Evolutionary conservation across 331 rosid genomes (phyloP), one percentile per base, ranked within the genome.

Genomic region (Malus hybrid): DNA sequence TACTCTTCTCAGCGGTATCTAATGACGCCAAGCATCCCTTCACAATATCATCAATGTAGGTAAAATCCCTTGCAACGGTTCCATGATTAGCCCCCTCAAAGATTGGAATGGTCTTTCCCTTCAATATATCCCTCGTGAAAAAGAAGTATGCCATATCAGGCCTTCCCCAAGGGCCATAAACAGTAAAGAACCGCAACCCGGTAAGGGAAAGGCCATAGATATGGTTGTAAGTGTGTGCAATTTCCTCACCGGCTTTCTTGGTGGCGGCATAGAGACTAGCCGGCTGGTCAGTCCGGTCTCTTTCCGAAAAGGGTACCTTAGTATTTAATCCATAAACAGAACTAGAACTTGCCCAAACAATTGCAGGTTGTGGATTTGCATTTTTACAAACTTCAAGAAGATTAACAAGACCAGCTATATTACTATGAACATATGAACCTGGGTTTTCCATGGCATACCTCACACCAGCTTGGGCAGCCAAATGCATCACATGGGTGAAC

Each of bases 381-480:
- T 71, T 76, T 60, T 91, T 91, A 78, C 97, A 91, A 42, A 87
- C 90, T 70, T 91, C 97, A 70, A 91, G 91, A 36, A 91, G 86
- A 81, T 81, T 91, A 34, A 91, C 97, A 76, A 91, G 83, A 80
- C 97, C 97, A 81, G 93, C 97, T 71, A 91, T 86, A 46, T 91
- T 91, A 77, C 93, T 91, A 84, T 91, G 97, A 65, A 91, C 93
- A 81, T 91, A 91, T 32, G 96, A 89, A 14, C 90, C 80, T 55
- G 96, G 96, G 80, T 91, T 91, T 74, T 89, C 93, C 93, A 91
- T 88, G 65, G 96, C 96, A 73, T 91, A 91, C 93, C 96, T 88
- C 80, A 90, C 96, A 73, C 96, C 96, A 81, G 96, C 96, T 65
- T 90, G 96, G 56, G 96, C 96, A 57, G 96, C 96, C 84, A 91